Evolutionary conservation across 2,329 filamentous ascomycete genomes (phyloP).

Genomic region (Fusarium humuli): DNA sequence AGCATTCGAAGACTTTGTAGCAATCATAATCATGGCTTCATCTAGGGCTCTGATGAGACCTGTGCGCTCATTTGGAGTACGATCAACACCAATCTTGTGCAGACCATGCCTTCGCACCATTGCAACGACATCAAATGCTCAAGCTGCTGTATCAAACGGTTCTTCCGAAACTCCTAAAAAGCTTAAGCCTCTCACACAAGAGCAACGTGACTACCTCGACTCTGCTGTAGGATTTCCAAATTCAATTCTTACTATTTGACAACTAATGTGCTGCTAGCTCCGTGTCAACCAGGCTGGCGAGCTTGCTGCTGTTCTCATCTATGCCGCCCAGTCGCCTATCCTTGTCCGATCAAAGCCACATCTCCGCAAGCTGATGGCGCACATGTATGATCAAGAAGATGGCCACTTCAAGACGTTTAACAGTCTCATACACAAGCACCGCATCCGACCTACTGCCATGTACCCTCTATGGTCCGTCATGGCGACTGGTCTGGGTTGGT

Average conservation of each 20-base stretch:
- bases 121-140: conserved; percentile 36
- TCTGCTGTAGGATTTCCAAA: conserved; percentile 67
- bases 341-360: conserved; percentile 84
- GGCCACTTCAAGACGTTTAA: conserved; percentile 91
- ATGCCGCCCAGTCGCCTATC: conserved; percentile 87
- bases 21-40: conserved; percentile 37
- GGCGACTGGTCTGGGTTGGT: conserved; percentile 86
- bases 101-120: conserved; percentile 38
- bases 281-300: conserved; percentile 98
- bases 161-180: conserved; percentile 50
- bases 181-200: conserved; percentile 72
- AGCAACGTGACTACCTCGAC: conserved; percentile 80
- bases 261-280: conserved; percentile 62
- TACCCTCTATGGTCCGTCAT: conserved; percentile 89
- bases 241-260: neutral
- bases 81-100: conserved; percentile 26
- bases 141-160: conserved; percentile 33
- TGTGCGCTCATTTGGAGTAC: conserved; percentile 30
- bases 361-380: conserved; percentile 89
- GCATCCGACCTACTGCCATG: conserved; percentile 90
- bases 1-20: conserved; percentile 1
- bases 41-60: conserved; percentile 33
- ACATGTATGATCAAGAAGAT: conserved; percentile 98
- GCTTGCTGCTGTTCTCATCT: conserved; percentile 95
- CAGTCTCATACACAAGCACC: conserved; percentile 81